Conservation (phyloP, 305 asterid species). For the Fraxinus paxiana region DNA sequence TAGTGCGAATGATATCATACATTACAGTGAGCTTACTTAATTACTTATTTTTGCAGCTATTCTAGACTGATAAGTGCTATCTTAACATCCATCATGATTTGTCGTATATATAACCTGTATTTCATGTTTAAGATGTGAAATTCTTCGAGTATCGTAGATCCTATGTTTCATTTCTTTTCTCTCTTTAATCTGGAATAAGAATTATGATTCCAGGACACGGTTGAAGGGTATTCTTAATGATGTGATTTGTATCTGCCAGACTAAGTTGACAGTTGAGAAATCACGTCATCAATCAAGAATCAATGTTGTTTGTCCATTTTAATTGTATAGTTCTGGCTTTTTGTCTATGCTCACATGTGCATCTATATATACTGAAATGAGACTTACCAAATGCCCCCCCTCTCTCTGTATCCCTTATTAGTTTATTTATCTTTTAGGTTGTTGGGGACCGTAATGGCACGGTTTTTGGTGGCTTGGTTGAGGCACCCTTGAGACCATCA, state of each 20-base stretch:
- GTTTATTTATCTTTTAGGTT: conserved; percentile 44
- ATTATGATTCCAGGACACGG: background rate
- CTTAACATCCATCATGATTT: background rate
- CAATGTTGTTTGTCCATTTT: background rate
- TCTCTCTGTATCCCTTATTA: background rate
- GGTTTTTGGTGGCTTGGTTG: conserved; percentile 89
- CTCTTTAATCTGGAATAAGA: background rate
- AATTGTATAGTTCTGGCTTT: background rate
- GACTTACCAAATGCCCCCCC: background rate
- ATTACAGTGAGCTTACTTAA: background rate
- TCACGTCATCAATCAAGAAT: background rate
- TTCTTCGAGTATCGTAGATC: background rate
- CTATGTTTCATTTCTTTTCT: background rate
- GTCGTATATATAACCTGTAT: background rate
- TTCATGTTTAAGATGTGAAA: background rate
- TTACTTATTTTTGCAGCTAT: background rate
- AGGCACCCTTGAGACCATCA: conserved; percentile 75
- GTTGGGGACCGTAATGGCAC: conserved; percentile 89
- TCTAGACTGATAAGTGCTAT: background rate
- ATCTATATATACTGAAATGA: background rate
- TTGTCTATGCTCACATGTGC: background rate
- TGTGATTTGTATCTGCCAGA: background rate
- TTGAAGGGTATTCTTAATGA: background rate
- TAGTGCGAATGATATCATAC: background rate
- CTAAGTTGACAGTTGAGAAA: background rate